Base-by-base conservation (phyloP, 345 rosid species). In the Excoecaria agallocha region DNA sequence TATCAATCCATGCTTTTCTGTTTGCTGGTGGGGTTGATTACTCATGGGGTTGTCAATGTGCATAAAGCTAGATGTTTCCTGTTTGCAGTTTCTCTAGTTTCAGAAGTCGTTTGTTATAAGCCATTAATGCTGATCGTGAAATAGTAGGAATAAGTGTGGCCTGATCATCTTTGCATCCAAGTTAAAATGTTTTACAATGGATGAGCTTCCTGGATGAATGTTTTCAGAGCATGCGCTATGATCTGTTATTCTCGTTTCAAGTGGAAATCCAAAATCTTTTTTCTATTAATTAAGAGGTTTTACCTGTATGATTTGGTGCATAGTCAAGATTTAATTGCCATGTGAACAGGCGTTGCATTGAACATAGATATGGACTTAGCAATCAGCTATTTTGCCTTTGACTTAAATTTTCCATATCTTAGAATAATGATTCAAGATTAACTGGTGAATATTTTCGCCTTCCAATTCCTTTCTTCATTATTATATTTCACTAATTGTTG, bases 1-100 rank as follows among this genome's bases (percentile, higher is more conserved):
- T 49, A 70, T 43, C 39, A 4, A 22, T 81, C 66, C 24, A 6
- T 45, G 45, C 59, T 69, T 51, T 12, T 71, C 15, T 20, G 45
- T 20, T 43, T 15, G 12, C 71, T 68, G 50, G n/a, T 56, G 4
- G 39, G 19, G 30, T 70, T 69, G 49, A 50, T 50, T 13, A 12
- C 61, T 57, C 57, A 12, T 79, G 64, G 43, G 24, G 30, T 66
- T 58, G 20, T 60, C 35, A 30, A 22, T 52, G 64, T 20, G 30
- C 8, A 55, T 56, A 12, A 69, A 43, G 20, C 50, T 30, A 74
- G 25, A 52, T 6, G 13, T 39, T 13, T 20, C 54, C 6, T 22
- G 10, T 22, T 25, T 39, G 5, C 16, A 71, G 15, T 70, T 10
- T 43, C 15, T 71, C 13, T 22, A 39, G 38, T 19, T 45, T 43